These are phyloP conservation scores for Fibroporia radiculosa DNA, from an alignment of 768 basidiomycete genomes.

Conservation along the genomic window DNA sequence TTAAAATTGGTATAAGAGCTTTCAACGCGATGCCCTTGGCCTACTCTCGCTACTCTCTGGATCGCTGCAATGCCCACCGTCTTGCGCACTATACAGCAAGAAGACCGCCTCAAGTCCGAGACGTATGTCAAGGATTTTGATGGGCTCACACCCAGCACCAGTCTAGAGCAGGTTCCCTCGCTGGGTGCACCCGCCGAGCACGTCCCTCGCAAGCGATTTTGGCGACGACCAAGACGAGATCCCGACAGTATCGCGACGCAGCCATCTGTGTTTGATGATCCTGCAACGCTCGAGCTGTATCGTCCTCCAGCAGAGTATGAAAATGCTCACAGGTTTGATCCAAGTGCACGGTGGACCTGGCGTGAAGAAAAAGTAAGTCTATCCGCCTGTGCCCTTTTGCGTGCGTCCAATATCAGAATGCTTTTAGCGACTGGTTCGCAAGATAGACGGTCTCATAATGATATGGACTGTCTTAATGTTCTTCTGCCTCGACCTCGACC, in stretches of 20 bases:
- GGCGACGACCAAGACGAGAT: conserved; percentile 26
- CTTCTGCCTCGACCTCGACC: conserved; percentile 50
- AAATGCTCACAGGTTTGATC: conserved; percentile 58
- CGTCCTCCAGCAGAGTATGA: conserved; percentile 48
- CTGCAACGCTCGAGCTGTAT: conserved; percentile 39
- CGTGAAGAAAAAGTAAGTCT: conserved; percentile 48
- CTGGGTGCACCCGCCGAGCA: conserved; percentile 22
- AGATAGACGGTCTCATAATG: conserved; percentile 53
- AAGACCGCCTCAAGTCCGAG: not conserved
- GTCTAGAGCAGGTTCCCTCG: conserved; percentile 11
- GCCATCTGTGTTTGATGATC: conserved; percentile 57
- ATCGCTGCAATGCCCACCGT: not conserved
- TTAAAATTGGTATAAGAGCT: no score
- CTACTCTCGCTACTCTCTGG: no score
- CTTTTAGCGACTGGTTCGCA: conserved; percentile 42
- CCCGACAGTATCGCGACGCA: conserved; percentile 51
- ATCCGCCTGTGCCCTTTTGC: no score
- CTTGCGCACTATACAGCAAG: not conserved
- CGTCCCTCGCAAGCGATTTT: conserved; percentile 20
- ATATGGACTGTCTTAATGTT: conserved; percentile 60
- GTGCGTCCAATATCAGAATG: no score
- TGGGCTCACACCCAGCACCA: conserved; percentile 11
- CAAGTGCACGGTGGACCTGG: conserved; percentile 63
- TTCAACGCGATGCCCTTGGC: no score
- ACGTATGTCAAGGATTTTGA: not conserved